Base-by-base conservation (phyloP, 169 alveolate genomes). In the Blepharisma undulans region DNA sequence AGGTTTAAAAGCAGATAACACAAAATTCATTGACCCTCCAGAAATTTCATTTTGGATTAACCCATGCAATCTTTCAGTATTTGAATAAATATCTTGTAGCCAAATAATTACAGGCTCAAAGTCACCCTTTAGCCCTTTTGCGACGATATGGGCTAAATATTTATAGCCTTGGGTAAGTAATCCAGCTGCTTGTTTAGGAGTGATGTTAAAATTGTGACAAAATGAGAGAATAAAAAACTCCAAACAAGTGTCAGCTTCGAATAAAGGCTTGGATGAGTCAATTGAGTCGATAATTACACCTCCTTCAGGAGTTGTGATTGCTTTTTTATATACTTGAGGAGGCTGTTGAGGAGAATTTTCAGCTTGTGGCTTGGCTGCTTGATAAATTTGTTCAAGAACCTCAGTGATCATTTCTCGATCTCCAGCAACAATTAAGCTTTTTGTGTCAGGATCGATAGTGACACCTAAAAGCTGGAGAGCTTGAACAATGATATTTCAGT, bases 381-480 rank as follows among this genome's bases (percentile, higher is more conserved):
- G 14, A 59, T 82, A 59, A 59, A 90, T 30, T 48, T 72, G 32
- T 0, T 81, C 10, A 4, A 90, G 76, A 33, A 90, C 61, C 21
- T 90, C 93, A 16, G 25, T 2, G 22, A 90, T 30, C 88, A 90
- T 78, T 4, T 66, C 93, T 33, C 77, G 18, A 76, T 90, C 93
- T 7, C 93, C 93, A 21, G 91, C 93, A 16, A 90, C n/a, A 19
- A 90, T 84, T 7, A 90, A 87, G 33, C 72, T 21, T 34, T 76
- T 90, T n/a, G 93, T 72, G 33, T 90, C 93, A 33, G 77, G 59
- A 32, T 90, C 93, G 5, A 84, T 14, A 18, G 7, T 21, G 2
- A 90, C 32, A 1, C 71, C 76, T 21, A 84, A 16, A 4, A 61
- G 25, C 77, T 87, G 90, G 7, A 86, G n/a, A 66, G 84, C 92